Evolutionary conservation across 371 early-diverging fungal genomes (phyloP), one percentile per base, ranked within the genome.

Genomic region (Amoeboaphelidium occidentale): DNA sequence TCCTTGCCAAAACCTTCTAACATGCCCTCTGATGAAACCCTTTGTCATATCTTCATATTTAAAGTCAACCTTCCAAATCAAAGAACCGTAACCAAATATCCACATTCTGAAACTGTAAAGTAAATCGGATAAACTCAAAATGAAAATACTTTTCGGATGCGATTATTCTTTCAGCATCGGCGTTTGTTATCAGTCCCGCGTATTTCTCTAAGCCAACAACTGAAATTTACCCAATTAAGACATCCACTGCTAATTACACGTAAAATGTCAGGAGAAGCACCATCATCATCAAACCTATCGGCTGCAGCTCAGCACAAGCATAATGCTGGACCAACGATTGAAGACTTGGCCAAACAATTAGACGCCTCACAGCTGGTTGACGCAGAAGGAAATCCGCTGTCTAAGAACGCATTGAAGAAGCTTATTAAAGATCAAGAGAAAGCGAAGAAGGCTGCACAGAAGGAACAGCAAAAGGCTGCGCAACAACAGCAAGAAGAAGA

Each of bases 341-440:
- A 32, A 17, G 17, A 17, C 17, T 17, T 32, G 10, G 39, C 6
- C 10, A 6, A 32, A 17, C 6, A 32, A 17, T 32, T 32, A 17
- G 39, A 32, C 39, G 17, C 6, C 17, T 6, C 17, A 6, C 17
- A 32, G 39, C 39, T 32, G 39, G 6, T 17, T 32, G 39, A 32
- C 10, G 17, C 6, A 10, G 39, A 17, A 10, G 39, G 39, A 17
- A 17, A 32, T 10, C 39, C 89, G 23, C 66, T 89, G 26, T 83
- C 90, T 46, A 67, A 91, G 69, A 81, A 76, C 57, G 86, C 83
- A 14, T 68, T 80, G 51, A 92, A 92, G 73, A 94, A 94, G 72
- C 75, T 81, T 17, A 76, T 82, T 58, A 86, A 84, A 63, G 81
- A 89, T 59, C 68, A 69, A 48, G 86, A 87, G 61, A 91, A 89